Base-by-base conservation (phyloP, 768 basidiomycete genomes). In the Hemileccinum impolitum region DNA sequence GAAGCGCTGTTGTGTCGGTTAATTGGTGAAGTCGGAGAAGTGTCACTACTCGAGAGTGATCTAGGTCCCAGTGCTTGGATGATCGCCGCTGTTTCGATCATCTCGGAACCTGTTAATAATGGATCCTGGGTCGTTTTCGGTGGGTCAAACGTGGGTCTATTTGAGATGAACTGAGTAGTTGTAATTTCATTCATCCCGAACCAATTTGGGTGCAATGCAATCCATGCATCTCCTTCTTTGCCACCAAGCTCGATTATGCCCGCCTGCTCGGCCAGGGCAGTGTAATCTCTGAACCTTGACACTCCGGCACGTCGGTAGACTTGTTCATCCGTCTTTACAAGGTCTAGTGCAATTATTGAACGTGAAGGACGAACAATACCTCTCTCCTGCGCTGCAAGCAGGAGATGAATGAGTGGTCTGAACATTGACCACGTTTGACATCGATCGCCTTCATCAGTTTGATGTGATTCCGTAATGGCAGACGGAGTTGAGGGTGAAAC, bases 321-420 rank as follows among this genome's bases (percentile, higher is more conserved):
- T 21, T 53, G 39, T 15, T 61, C 61, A 39, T 72, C 68, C 18
- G 15, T 26, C 25, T 58, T 42, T n/a, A 55, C 7, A 2, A 81
- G 60, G 13, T 68, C 65, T 13, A 56, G 0, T 5, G 71, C 74
- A 17, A 81, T 50, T 1, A 8, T 50, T 14, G 75, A 72, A n/a
- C 77, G 74, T 4, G 67, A 60, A 12, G 76, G 69, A 15, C 57
- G 67, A 23, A 34, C 0, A 23, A 61, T 48, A 4, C 75, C 75
- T 6, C 62, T 66, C 14, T 53, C 51, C 28, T 56, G 62, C 19
- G 53, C 57, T 30, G 49, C 54, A 15, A 66, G 44, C 28, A 68
- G 45, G 46, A 45, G 38, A 12, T 55, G 34, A 25, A 68, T 54
- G 43, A 68, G 58, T 23, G 68, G 55, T 30, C 53, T 52, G 52